Evolutionary conservation across 306 rosid genomes (phyloP).

Genomic region (Trifolium dubium): DNA sequence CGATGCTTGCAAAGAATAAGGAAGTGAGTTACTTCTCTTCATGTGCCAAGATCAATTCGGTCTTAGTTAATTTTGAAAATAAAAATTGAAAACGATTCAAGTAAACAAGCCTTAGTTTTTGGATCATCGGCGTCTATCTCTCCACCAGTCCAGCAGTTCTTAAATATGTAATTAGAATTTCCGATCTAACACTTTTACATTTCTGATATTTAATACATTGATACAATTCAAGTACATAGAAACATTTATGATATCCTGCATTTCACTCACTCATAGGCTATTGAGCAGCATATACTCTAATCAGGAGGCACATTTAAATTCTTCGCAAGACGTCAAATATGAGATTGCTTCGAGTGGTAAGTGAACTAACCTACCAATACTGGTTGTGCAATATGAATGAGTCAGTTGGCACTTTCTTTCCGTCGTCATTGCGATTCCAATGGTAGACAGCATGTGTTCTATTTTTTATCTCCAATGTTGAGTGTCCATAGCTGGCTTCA

Average conservation of each 20-base stretch:
- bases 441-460: conserved; percentile 92
- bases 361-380: conserved; percentile 66
- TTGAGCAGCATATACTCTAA: conserved; percentile 24
- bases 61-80: no score
- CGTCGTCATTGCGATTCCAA: conserved; percentile 99
- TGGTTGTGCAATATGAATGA: conserved; percentile 78
- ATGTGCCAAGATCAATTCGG: no score
- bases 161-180: no score
- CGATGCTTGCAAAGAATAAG: no score
- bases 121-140: no score
- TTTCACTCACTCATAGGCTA: conserved; percentile 27
- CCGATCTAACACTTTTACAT: not conserved
- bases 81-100: no score
- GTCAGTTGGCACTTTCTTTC: conserved; percentile 74
- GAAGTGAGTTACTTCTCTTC: no score
- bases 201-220: not conserved
- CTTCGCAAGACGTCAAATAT: conserved; percentile 10
- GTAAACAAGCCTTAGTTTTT: no score
- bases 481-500: conserved; percentile 97
- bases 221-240: conserved; percentile 1
- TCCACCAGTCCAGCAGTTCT: no score
- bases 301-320: conserved; percentile 6
- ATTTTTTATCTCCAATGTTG: conserved; percentile 80
- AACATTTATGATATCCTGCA: conserved; percentile 6
- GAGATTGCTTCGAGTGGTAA: conserved; percentile 26